Base-by-base conservation (phyloP, 75 land plant genomes). In the Isoetes taiwanensis region DNA sequence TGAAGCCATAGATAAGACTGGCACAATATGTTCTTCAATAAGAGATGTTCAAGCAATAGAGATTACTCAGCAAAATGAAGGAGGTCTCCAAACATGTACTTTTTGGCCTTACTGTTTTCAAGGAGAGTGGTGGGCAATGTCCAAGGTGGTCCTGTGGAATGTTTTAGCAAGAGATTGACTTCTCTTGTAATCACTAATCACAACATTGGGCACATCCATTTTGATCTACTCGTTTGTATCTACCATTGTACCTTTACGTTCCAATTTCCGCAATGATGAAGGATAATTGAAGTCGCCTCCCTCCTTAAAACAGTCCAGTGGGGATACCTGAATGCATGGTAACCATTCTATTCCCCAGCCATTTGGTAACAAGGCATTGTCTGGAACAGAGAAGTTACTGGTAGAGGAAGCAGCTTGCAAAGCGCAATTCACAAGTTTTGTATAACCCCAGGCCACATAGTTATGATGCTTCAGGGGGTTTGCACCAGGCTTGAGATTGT, bases 231-330 rank as follows among this genome's bases (percentile, higher is more conserved):
- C 39, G 39, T 37, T 37, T 10, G 39, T 37, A 3, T 41, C 57
- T 0, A 63, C 34, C 0, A 14, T 59, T 23, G 16, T 30, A 37
- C 38, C 38, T 37, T 37, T 14, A 9, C 14, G 38, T 21, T 70
- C 76, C 28, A 74, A 61, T 34, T 56, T 62, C 42, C 32, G 30
- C 12, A 74, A 34, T 20, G 59, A 56, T 14, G 65, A 58, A 0
- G 64, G 76, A 58, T 74, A 74, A 34, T 74, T 63, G 41, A 73
- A 69, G 28, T 52, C 62, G 6, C 65, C 57, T 4, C 76, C 76
- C 59, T 73, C 76, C 43, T 69, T 59, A 43, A 74, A 74, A 25
- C 76, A 74, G 40, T 74, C 76, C 63, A 70, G 17, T 2, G 68
- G 74, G 2, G 64, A 33, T 2, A 70, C 62, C 30, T 74, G 69